Conservation (phyloP, 2,329 filamentous ascomycete genomes). For the Metarhizium rileyi region DNA sequence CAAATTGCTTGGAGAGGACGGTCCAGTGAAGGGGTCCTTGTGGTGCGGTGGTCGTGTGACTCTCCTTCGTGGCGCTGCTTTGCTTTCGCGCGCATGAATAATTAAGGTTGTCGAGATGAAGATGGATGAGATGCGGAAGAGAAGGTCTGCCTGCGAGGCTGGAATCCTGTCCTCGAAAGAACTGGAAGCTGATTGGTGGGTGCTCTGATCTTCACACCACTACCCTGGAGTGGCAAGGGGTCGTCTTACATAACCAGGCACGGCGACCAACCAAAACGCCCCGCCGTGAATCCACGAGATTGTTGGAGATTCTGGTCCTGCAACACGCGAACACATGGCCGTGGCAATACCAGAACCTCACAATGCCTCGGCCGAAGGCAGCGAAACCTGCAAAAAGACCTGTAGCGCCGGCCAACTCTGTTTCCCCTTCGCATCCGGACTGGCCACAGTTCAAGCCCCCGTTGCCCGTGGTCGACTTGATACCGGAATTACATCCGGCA, state of each 20-base stretch:
- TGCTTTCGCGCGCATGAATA: neutral
- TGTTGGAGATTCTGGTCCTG: neutral
- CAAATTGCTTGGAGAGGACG: neutral
- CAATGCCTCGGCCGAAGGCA: slow-evolving; percentile 25
- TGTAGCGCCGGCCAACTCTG: slow-evolving; percentile 6
- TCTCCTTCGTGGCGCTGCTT: neutral
- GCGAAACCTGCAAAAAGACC: slow-evolving; percentile 16
- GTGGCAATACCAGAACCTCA: neutral
- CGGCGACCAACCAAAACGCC: neutral
- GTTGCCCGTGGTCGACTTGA: slow-evolving; percentile 55
- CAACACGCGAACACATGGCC: neutral
- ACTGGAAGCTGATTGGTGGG: neutral
- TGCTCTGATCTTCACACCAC: no score
- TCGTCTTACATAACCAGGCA: neutral
- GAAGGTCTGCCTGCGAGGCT: no score
- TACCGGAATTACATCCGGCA: slow-evolving; percentile 40
- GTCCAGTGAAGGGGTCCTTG: slow-evolving; percentile 1
- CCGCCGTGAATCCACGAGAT: neutral
- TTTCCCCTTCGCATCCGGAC: slow-evolving; percentile 35
- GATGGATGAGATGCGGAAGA: no score
- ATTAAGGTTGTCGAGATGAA: neutral
- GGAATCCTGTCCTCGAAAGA: no score
- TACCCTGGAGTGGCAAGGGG: no score
- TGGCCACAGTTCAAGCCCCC: slow-evolving; percentile 67
- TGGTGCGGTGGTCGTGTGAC: neutral